Percentiles rank a stretch among this genome's conserved stretches.
Conservation (phyloP, 768 basidiomycete species). For the Goffeauzyma gilvescens region DNA sequence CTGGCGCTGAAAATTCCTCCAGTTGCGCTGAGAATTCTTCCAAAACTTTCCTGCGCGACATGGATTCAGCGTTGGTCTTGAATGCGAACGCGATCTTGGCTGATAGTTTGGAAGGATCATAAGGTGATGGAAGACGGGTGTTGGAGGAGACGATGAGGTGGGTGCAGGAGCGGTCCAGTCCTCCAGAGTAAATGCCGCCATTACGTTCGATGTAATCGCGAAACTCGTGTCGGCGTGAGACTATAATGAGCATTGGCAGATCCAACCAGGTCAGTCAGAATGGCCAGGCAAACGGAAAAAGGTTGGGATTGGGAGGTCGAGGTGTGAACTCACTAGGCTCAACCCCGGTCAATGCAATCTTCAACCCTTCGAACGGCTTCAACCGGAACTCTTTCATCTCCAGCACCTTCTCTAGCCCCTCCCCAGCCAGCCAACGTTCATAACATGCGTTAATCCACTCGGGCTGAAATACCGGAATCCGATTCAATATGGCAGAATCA, state of each 20-base stretch:
- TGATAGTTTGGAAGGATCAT: constrained; percentile 30
- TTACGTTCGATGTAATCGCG: constrained; percentile 42
- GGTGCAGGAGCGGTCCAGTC: constrained; percentile 59
- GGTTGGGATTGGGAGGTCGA: no score
- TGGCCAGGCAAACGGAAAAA: no score
- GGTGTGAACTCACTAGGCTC: constrained; percentile 36
- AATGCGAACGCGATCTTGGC: constrained; percentile 58
- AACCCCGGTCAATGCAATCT: constrained; percentile 58
- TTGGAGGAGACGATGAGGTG: constrained; percentile 60
- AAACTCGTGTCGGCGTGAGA: no score
- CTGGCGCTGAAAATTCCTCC: no score
- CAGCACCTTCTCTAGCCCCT: constrained; percentile 50
- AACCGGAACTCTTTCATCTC: constrained; percentile 46
- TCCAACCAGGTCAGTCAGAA: no score
- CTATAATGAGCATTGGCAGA: no score
- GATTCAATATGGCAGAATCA: constrained; percentile 60
- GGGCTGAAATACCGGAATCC: constrained; percentile 58
- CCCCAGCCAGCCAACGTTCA: constrained; percentile 56
- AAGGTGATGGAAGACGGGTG: no score
- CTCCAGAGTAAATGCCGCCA: constrained; percentile 54
- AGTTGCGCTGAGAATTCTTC: no score
- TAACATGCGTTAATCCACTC: constrained; percentile 61
- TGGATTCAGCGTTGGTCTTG: no score
- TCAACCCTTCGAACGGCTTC: constrained; percentile 51
- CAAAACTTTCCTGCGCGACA: no score